Evolutionary conservation across 345 rosid genomes (phyloP), one percentile per base, ranked within the genome.

Genomic region (Geranium rotundifolium): DNA sequence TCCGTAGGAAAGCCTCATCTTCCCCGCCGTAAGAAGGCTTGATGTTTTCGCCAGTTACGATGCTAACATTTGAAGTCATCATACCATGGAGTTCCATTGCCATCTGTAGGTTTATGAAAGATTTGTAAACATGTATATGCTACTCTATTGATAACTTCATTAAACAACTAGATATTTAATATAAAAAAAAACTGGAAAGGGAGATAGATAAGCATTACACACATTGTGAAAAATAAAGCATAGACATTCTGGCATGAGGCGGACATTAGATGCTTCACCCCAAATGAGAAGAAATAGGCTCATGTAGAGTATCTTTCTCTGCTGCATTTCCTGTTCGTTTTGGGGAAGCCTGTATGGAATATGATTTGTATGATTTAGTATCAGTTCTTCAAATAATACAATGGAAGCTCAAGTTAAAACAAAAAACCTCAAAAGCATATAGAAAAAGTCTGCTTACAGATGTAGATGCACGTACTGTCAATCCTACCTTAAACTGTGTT

Each of bases 11-110:
- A 49, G 97, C 92, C 81, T 93, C 97, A 34, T 90, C 97, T 73
- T 88, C 97, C 56, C 97, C 97, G 60, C 96, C 99, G 65, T 93
- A 93, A 65, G 99, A 93, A 77, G 97, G 99, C 69, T 86, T 86
- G 57, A 90, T 90, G 75, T 90, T 93, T 81, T 93, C 99, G 71
- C 99, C 95, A 19, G 96, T 93, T 62, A 90, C 97, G 54, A 90
- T 93, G 75, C 99, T 88, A 67, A 90, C 97, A 76, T 93, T 93
- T 74, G 97, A 96, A 61, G 97, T 91, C 84, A 93, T 69, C 69
- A 93, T 83, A 65, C 96, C 96, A 70, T 90, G 95, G 72, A 93
- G 96, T 76, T 93, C 99, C 76, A 88, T 88, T 64, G 99, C 97
- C 99, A 93, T 90, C 97, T 93, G 83, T 58, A 57, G 75, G 54